These are phyloP conservation scores for Trichoderma reesei DNA, from an alignment of 495 filamentous ascomycete genomes.

Conservation along the genomic window DNA sequence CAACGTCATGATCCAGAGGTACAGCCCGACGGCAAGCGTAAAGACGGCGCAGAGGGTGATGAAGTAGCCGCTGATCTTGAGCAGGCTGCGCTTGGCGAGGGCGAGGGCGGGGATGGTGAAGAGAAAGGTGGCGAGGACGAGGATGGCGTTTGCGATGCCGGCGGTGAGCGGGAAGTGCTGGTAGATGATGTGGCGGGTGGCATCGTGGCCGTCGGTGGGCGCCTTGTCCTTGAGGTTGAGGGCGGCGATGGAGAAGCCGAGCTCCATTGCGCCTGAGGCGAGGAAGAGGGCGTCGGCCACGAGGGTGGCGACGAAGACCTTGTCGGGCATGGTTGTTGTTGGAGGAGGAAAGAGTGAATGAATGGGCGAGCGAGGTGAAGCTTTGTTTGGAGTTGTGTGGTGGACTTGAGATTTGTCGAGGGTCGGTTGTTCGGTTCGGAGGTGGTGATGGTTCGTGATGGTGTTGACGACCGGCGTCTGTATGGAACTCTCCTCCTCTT, in stretches of 20 bases:
- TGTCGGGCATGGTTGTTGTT: conserved; percentile 50
- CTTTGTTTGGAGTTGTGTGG: not conserved
- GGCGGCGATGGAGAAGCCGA: conserved; percentile 52
- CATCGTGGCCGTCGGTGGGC: conserved; percentile 40
- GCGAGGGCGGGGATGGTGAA: conserved; percentile 51
- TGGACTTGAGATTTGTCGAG: no score
- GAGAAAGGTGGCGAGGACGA: conserved; percentile 48
- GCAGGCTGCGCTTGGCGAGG: conserved; percentile 42
- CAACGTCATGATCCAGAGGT: conserved; percentile 62
- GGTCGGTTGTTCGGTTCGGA: not conserved
- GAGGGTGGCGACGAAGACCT: conserved; percentile 48
- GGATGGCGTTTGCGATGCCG: conserved; percentile 54
- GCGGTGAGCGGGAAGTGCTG: conserved; percentile 50
- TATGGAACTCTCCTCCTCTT: not conserved
- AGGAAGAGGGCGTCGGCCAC: conserved; percentile 51
- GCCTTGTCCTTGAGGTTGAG: conserved; percentile 38
- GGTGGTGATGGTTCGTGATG: not conserved
- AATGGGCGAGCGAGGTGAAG: no score
- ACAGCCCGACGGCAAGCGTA: conserved; percentile 54
- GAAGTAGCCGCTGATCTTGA: conserved; percentile 51
- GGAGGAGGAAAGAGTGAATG: no score
- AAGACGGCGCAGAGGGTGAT: conserved; percentile 51
- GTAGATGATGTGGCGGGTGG: conserved; percentile 54
- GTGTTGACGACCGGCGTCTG: conserved; percentile 41
- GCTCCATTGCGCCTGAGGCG: conserved; percentile 50